phyloP scores from a whole-genome alignment of 2,329 filamentous ascomycete genomes.

The Laburnicola sp. region DNA sequence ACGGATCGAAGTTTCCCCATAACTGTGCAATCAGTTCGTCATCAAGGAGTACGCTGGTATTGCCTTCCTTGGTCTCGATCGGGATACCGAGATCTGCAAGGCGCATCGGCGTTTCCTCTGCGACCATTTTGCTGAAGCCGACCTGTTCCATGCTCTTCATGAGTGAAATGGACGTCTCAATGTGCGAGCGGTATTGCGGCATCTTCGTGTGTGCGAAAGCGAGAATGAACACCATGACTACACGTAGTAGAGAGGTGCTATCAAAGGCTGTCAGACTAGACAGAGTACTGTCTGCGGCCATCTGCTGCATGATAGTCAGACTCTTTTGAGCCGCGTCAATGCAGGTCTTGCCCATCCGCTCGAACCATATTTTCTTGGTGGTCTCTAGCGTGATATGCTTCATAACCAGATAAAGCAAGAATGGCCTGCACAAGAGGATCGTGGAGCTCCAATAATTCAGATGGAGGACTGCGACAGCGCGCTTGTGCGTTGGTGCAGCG shows the following conservation, averaged over 20 bases:
- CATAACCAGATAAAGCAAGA: constrained; percentile 40
- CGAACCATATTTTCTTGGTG: constrained; percentile 38
- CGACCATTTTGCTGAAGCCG: constrained; percentile 41
- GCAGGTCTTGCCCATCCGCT: constrained; percentile 38
- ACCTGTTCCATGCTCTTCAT: constrained; percentile 36
- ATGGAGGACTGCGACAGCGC: constrained; percentile 40
- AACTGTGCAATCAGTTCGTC: constrained; percentile 35
- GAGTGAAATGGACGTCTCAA: constrained; percentile 30
- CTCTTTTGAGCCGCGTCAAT: constrained; percentile 40
- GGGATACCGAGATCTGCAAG: constrained; percentile 37
- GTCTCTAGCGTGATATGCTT: constrained; percentile 27
- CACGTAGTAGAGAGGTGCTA: constrained; percentile 39
- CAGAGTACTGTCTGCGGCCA: constrained; percentile 30
- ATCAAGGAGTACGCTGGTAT: constrained; percentile 26
- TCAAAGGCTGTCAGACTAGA: constrained; percentile 42
- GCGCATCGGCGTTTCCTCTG: constrained; percentile 38
- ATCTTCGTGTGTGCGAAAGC: constrained; percentile 37
- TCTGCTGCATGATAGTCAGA: constrained; percentile 31
- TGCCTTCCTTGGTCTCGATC: constrained; percentile 13
- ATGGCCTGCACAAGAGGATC: constrained; percentile 40
- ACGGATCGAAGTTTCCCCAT: constrained; percentile 40
- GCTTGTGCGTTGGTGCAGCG: constrained; percentile 37
- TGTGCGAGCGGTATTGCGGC: constrained; percentile 31
- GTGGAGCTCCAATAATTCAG: constrained; percentile 42
- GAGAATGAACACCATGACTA: constrained; percentile 42